Base-by-base conservation (phyloP, 2,329 filamentous ascomycete genomes). In the Phaeosphaeria sp. region DNA sequence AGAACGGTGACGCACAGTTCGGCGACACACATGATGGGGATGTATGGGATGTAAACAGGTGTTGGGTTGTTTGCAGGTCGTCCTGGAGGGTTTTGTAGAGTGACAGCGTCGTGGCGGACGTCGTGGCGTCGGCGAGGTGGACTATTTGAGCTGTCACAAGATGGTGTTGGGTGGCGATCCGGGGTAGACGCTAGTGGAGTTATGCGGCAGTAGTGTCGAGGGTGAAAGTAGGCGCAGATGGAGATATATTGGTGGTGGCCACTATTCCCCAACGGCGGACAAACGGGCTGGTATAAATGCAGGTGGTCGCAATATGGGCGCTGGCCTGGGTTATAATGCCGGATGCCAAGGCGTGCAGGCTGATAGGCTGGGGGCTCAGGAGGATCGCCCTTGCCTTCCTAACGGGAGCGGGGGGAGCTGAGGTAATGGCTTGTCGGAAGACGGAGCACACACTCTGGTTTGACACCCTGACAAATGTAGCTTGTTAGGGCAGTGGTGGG, bases 1-100 rank as follows among this genome's bases (percentile, higher is more conserved):
- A 79, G 75, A 7, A 77, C 75, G 50, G 80, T 79, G 56, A 82
- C 79, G 71, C 82, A 82, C 45, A 83, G 76, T 61, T 82, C 79
- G 60, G 80, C 81, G 69, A 83, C 72, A 63, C 81, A 83, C 81
- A 83, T 83, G 64, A 45, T 75, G 60, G 51, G 50, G 54, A 45
- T 54, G 39, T 24, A 24, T 65, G 69, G 61, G 71, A n/a, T 71
- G 71, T 25, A 67, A 67, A 47, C 70, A 65, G 64, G 68, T 61
- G 51, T 69, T 66, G 24, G 60, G 63, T 52, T 57, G 65, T 48
- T 56, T 64, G 49, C 56, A 65, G 36, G 60, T 51, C 39, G 63
- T 50, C 55, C 61, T 71, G 68, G 61, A 67, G 65, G 58, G 40
- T 63, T 36, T 56, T 54, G 55, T 44, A 25, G 43, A 55, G 51